A percentile compares a stretch with the other conserved stretches of the same genome.
Evolutionary conservation across 352 stramenopile genomes (phyloP).

Genomic region (Phytophthora macrochlamydospora): DNA sequence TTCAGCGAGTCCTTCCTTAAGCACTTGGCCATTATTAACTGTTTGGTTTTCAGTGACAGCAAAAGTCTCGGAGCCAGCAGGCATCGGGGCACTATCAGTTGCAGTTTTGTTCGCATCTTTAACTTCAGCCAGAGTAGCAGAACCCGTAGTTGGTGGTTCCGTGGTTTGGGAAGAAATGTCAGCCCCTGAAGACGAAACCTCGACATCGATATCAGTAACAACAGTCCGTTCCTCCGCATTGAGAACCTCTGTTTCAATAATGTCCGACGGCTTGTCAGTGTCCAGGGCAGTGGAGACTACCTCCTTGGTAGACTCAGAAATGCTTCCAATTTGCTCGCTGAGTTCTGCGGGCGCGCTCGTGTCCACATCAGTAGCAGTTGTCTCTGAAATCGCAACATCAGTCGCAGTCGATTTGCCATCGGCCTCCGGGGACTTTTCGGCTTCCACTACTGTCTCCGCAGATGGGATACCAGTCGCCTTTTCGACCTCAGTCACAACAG

Average conservation of each 20-base stretch:
- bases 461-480: too few relatives aligned
- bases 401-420: too few relatives aligned
- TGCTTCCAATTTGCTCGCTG: not conserved
- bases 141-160: not conserved
- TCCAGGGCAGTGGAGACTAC: not conserved
- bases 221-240: not conserved
- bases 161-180: not conserved
- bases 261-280: not conserved
- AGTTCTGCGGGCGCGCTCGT: not conserved
- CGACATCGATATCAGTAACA: not conserved
- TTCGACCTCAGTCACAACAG: too few relatives aligned
- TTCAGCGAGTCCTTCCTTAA: slow-evolving; percentile 11
- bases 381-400: not conserved
- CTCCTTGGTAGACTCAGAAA: too few relatives aligned
- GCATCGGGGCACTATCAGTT: too few relatives aligned
- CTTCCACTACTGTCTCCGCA: too few relatives aligned
- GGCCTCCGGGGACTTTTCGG: not conserved
- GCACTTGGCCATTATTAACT: not conserved
- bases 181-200: not conserved
- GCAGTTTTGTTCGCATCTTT: not conserved
- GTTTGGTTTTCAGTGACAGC: not conserved
- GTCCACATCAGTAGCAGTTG: not conserved
- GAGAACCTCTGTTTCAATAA: not conserved
- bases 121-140: not conserved
- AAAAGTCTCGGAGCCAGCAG: too few relatives aligned